phyloP scores from a whole-genome alignment of 2,329 filamentous ascomycete species.

The Mariannaea elegans region DNA sequence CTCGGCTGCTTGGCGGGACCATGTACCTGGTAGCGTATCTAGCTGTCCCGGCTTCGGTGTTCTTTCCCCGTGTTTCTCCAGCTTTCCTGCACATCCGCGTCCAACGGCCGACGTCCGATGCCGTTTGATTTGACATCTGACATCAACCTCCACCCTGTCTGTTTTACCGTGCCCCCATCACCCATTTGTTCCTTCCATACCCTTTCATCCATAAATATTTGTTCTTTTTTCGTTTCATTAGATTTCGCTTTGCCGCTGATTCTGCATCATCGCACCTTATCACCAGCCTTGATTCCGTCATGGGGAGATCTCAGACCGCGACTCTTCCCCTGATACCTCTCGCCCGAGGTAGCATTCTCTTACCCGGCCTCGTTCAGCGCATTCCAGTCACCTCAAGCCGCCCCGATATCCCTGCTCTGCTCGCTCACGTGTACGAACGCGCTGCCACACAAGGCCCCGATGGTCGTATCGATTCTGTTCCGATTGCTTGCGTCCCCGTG shows the following conservation, averaged over 20 bases:
- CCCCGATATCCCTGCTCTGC: constrained; percentile 86
- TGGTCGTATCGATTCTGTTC: constrained; percentile 71
- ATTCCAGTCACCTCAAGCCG: constrained; percentile 82
- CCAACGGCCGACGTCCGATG: constrained; percentile 17
- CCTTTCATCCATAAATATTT: constrained; percentile 10
- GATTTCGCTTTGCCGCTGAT: not conserved
- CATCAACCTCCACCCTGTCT: constrained; percentile 26
- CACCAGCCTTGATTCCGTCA: constrained; percentile 37
- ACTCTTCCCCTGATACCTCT: constrained; percentile 83
- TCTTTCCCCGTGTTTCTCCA: constrained; percentile 40
- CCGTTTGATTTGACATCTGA: constrained; percentile 33
- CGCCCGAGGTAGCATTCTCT: constrained; percentile 79
- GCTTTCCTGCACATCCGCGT: constrained; percentile 28
- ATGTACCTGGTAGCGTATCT: constrained; percentile 13
- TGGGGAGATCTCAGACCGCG: constrained; percentile 53
- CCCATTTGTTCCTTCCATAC: constrained; percentile 6
- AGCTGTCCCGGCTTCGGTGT: constrained; percentile 35
- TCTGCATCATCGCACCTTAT: not conserved
- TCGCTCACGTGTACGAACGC: constrained; percentile 84
- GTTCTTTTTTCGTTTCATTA: not conserved
- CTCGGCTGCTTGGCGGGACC: constrained; percentile 38
- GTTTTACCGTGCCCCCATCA: constrained; percentile 8
- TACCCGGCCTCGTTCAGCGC: constrained; percentile 86
- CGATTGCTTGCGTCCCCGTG: constrained; percentile 88
- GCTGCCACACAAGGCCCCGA: constrained; percentile 73